Conservation (phyloP, 805 yeast species). For the Wickerhamomyces ciferrii region DNA sequence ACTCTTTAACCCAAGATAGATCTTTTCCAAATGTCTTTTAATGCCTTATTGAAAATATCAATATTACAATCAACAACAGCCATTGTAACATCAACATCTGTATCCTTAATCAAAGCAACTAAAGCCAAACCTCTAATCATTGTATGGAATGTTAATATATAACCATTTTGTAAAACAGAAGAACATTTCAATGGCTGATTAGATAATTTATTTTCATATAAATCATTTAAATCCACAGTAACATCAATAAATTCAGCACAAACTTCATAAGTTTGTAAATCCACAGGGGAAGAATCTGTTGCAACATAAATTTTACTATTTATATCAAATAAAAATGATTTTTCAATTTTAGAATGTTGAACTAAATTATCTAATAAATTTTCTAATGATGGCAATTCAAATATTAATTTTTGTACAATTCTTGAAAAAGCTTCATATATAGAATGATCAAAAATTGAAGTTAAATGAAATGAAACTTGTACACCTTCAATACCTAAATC, state of each 20-base stretch:
- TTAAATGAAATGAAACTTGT: conserved; percentile 83
- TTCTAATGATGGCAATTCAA: conserved; percentile 84
- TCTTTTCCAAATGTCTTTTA: conserved; percentile 55
- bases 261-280: conserved; percentile 90
- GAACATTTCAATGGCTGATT: conserved; percentile 52
- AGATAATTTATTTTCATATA: conserved; percentile 37
- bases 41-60: conserved; percentile 67
- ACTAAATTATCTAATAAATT: conserved; percentile 84
- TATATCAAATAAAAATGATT: conserved; percentile 87
- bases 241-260: conserved; percentile 97
- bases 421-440: conserved; percentile 94
- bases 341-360: conserved; percentile 86
- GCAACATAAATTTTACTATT: conserved; percentile 93
- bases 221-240: conserved; percentile 78
- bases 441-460: conserved; percentile 93
- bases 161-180: conserved; percentile 76
- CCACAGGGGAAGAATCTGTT: conserved; percentile 94
- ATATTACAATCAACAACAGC: conserved; percentile 88
- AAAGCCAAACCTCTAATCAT: conserved; percentile 92
- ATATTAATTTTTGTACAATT: conserved; percentile 85
- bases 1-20: conserved; percentile 13
- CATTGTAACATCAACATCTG: conserved; percentile 38
- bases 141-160: conserved; percentile 77
- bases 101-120: conserved; percentile 70
- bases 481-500: conserved; percentile 91